These are phyloP conservation scores for Candida taoyuanica DNA, from an alignment of 805 yeast genomes.

Conservation along the genomic window DNA sequence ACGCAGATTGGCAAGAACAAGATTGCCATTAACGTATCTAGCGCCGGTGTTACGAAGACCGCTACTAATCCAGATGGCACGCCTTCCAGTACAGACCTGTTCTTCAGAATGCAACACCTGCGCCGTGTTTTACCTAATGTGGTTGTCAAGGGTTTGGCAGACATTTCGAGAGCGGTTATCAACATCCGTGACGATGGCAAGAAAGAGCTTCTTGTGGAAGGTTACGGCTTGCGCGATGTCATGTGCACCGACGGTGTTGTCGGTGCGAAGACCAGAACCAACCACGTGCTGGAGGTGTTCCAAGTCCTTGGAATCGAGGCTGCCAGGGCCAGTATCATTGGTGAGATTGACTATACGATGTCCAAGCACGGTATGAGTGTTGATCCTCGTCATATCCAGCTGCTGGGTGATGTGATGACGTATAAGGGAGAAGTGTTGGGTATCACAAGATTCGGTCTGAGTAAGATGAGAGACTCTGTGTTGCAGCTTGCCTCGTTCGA, in stretches of 20 bases:
- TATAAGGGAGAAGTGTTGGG: slow-evolving; percentile 98
- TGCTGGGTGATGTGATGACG: slow-evolving; percentile 97
- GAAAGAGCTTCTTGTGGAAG: slow-evolving; percentile 93
- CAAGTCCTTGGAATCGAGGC: slow-evolving; percentile 96
- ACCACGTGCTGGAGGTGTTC: slow-evolving; percentile 86
- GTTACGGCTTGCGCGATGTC: slow-evolving; percentile 92
- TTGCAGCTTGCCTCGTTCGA: slow-evolving; percentile 95
- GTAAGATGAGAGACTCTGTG: slow-evolving; percentile 98
- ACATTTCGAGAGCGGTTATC: slow-evolving; percentile 92
- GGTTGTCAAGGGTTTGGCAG: slow-evolving; percentile 89
- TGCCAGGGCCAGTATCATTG: slow-evolving; percentile 87
- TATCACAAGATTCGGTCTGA: slow-evolving; percentile 94
- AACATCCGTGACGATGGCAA: slow-evolving; percentile 82
- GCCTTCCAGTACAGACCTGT: slow-evolving; percentile 46
- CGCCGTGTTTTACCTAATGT: slow-evolving; percentile 82
- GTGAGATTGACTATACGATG: slow-evolving; percentile 96
- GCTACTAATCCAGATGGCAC: slow-evolving; percentile 40
- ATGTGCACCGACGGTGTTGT: slow-evolving; percentile 97
- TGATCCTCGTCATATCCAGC: slow-evolving; percentile 98
- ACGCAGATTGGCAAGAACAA: slow-evolving; percentile 59
- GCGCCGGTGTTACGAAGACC: slow-evolving; percentile 38
- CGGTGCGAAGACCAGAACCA: slow-evolving; percentile 81
- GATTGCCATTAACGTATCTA: slow-evolving; percentile 57
- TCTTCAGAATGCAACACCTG: slow-evolving; percentile 84
- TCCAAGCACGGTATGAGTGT: slow-evolving; percentile 99